Conservation (phyloP, 1,284 basidiomycete species). For the Cutaneotrichosporon sp. region DNA sequence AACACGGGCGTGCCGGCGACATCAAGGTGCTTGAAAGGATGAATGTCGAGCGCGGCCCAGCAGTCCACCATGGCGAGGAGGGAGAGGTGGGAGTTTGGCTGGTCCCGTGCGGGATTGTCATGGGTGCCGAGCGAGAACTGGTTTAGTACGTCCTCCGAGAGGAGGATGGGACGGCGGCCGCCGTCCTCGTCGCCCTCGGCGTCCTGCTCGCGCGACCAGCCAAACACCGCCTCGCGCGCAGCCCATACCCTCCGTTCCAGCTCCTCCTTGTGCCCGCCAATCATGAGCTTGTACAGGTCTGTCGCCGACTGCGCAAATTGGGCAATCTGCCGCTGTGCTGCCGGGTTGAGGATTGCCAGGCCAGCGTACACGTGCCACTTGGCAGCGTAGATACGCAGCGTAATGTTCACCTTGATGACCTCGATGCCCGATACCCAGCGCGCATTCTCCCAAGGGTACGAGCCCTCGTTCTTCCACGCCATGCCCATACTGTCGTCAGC, state of each 20-base stretch:
- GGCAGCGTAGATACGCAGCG: conserved; percentile 90
- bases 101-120: conserved; percentile 43
- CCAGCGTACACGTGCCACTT: conserved; percentile 99
- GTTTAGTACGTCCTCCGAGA: conserved; percentile 82
- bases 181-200: conserved; percentile 34
- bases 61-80: conserved; percentile 99
- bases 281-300: conserved; percentile 94
- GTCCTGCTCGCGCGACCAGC: conserved; percentile 42
- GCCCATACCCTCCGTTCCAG: conserved; percentile 69
- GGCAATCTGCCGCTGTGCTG: conserved; percentile 81
- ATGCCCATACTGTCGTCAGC: conserved; percentile 77
- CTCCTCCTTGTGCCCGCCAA: conserved; percentile 64
- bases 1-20: conserved; percentile 96
- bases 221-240: conserved; percentile 76
- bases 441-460: conserved; percentile 90
- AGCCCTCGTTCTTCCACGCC: conserved; percentile 73
- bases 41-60: conserved; percentile 82
- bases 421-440: conserved; percentile 97
- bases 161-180: conserved; percentile 62
- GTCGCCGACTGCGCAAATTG: conserved; percentile 80
- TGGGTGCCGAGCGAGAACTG: conserved; percentile 72
- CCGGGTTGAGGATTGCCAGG: conserved; percentile 91
- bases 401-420: conserved; percentile 96
- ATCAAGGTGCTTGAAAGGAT: conserved; percentile 85
- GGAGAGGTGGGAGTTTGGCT: conserved; percentile 81